Percentiles rank a stretch among this genome's conserved stretches.
These are phyloP conservation scores for Penicillium sp. DNA, from an alignment of 2,329 filamentous ascomycete genomes.

Conservation along the genomic window DNA sequence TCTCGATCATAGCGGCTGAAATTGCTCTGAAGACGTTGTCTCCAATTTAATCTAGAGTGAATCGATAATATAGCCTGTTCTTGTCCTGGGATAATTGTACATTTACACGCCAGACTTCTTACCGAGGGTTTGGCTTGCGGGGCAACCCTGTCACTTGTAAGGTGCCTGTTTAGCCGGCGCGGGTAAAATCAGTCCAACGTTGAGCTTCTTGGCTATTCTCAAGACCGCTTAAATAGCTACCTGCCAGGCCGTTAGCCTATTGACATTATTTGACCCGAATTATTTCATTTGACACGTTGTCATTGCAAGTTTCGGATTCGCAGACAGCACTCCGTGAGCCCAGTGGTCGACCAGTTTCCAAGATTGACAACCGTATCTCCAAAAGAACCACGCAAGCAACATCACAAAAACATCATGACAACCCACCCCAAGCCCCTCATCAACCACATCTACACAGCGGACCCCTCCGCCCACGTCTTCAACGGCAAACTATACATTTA, in stretches of 20 bases:
- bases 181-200: not conserved
- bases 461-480: slow-evolving; percentile 80
- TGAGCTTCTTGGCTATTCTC: not conserved
- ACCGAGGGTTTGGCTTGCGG: not conserved
- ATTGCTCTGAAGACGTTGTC: no score
- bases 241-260: not conserved
- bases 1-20: no score
- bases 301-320: no score
- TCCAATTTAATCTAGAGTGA: no score
- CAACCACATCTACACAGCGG: slow-evolving; percentile 74
- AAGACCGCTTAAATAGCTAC: not conserved
- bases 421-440: slow-evolving; percentile 58
- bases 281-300: no score
- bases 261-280: no score
- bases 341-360: not conserved
- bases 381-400: not conserved
- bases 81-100: not conserved
- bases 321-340: no score
- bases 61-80: not conserved
- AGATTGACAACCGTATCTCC: not conserved
- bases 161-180: not conserved
- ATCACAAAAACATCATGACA: not conserved
- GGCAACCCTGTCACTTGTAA: not conserved
- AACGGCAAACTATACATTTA: slow-evolving; percentile 75
- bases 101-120: no score